These are phyloP conservation scores for Sutorius eximius DNA, from an alignment of 1,284 basidiomycete species.

Conservation along the genomic window DNA sequence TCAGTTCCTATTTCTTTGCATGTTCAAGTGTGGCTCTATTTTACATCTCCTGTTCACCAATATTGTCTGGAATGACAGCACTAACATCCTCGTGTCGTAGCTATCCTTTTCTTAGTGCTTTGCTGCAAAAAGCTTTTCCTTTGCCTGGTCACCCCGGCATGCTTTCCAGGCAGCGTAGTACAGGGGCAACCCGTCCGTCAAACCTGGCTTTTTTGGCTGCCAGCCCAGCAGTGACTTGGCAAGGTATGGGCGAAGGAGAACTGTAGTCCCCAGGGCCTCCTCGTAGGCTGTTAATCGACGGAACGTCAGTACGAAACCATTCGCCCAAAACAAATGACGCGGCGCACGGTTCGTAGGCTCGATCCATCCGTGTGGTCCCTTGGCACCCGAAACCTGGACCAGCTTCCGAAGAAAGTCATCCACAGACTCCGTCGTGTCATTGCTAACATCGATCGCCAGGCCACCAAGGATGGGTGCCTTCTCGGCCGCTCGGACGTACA, in stretches of 20 bases:
- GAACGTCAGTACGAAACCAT: not conserved
- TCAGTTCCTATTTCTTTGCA: not conserved
- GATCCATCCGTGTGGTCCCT: not conserved
- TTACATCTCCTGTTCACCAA: not conserved
- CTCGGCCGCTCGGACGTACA: constrained; percentile 21
- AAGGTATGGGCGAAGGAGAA: not conserved
- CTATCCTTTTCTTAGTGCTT: not conserved
- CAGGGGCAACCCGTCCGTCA: not conserved
- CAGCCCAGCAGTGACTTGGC: not conserved
- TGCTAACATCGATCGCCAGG: constrained; percentile 15
- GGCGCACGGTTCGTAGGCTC: too few species aligned
- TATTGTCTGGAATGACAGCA: not conserved
- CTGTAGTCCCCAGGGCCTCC: not conserved
- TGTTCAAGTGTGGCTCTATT: not conserved
- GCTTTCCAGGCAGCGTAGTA: not conserved
- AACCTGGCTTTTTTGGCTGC: not conserved
- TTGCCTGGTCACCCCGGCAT: not conserved
- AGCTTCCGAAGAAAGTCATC: constrained; percentile 14
- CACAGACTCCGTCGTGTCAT: constrained; percentile 12
- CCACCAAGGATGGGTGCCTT: constrained; percentile 19
- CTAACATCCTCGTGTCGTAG: not conserved
- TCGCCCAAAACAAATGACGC: too few species aligned
- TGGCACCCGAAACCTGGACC: constrained; percentile 15
- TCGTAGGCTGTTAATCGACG: not conserved
- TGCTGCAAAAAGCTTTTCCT: not conserved